Percentiles rank a stretch among this genome's conserved stretches.
Conservation (phyloP, 345 rosid genomes). For the Gossypium longicalyx region DNA sequence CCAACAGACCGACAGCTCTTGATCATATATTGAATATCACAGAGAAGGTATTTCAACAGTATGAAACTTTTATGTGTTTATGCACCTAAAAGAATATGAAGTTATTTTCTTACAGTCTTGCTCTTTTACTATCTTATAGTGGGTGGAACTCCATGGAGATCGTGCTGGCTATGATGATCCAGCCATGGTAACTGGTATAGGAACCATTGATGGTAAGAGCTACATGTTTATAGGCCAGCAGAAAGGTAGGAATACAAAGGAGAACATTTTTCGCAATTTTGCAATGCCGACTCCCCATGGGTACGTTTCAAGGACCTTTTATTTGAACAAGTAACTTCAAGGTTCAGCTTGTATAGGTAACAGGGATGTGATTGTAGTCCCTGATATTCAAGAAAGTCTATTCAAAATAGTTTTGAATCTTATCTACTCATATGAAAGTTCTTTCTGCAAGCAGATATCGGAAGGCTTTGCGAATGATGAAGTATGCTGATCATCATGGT, state of each 20-base stretch:
- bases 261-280: conserved; percentile 85
- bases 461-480: conserved; percentile 87
- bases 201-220: conserved; percentile 76
- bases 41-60: conserved; percentile 57
- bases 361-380: not conserved
- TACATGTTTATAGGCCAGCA: conserved; percentile 98
- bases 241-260: conserved; percentile 98
- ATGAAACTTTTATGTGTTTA: not conserved
- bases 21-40: conserved; percentile 87
- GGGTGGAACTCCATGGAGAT: conserved; percentile 98
- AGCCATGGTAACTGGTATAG: conserved; percentile 91
- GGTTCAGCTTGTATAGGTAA: not conserved
- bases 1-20: conserved; percentile 93
- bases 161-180: conserved; percentile 99
- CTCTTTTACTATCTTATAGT: conserved; percentile 33
- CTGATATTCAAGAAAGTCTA: not conserved
- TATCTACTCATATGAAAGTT: not conserved
- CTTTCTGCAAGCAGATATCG: conserved; percentile 50
- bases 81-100: not conserved
- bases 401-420: not conserved
- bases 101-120: not conserved
- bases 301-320: conserved; percentile 34
- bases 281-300: conserved; percentile 99
- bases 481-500: conserved; percentile 79
- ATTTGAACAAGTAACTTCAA: not conserved